Percentiles rank a stretch among this genome's conserved stretches.
These are phyloP conservation scores for Dactylellina drechsleri DNA, from an alignment of 2,329 filamentous ascomycete species.

Conservation along the genomic window DNA sequence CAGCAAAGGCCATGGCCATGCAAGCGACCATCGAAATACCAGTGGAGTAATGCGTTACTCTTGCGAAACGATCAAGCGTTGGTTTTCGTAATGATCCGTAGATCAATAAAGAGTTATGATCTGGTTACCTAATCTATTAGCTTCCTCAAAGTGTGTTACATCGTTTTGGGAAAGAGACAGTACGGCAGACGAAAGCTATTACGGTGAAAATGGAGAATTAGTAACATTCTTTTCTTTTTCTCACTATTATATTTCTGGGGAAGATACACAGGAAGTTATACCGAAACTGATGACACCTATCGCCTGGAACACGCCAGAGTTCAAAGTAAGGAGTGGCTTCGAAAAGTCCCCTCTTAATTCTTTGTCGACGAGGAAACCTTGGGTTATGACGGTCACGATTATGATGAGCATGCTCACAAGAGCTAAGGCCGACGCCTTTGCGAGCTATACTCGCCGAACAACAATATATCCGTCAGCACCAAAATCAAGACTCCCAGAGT, in stretches of 20 bases:
- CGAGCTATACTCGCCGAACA: conserved; percentile 67
- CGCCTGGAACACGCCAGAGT: conserved; percentile 89
- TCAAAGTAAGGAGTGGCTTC: conserved; percentile 78
- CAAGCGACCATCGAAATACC: conserved; percentile 91
- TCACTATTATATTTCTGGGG: neutral
- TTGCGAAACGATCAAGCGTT: conserved; percentile 92
- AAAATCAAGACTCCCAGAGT: too few species aligned
- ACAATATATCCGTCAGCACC: too few species aligned
- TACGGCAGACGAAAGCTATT: conserved; percentile 74
- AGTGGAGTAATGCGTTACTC: conserved; percentile 93
- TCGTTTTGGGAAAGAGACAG: conserved; percentile 56
- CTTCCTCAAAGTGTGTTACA: conserved; percentile 44
- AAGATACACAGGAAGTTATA: conserved; percentile 61
- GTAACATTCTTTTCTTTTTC: too few species aligned
- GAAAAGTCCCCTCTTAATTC: conserved; percentile 78
- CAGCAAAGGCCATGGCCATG: conserved; percentile 83
- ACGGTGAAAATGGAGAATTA: neutral
- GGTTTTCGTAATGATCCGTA: conserved; percentile 94
- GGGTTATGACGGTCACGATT: conserved; percentile 83
- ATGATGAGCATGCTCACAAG: conserved; percentile 94
- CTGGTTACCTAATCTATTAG: conserved; percentile 59
- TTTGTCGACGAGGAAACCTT: conserved; percentile 78
- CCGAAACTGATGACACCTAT: conserved; percentile 98
- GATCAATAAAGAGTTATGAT: conserved; percentile 97
- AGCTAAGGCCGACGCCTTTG: conserved; percentile 93